A percentile compares a stretch with the other conserved stretches of the same genome.
phyloP scores from a whole-genome alignment of 495 filamentous ascomycete genomes.

The Geoglossum glabrum region DNA sequence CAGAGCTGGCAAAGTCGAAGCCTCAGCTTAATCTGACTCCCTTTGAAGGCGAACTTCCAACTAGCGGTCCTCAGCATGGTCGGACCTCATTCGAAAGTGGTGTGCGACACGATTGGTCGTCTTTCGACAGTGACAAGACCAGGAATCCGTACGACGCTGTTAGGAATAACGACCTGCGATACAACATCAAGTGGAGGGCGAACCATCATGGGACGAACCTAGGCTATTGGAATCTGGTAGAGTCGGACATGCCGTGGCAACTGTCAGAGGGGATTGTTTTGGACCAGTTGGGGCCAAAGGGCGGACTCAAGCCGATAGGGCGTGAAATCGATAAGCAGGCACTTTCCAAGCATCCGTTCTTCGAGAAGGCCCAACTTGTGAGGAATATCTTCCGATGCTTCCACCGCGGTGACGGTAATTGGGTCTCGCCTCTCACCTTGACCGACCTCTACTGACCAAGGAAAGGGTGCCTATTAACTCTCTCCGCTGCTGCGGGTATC shows the following conservation, averaged over 20 bases:
- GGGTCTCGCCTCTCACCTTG: not conserved
- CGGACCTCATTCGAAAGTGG: too few species aligned
- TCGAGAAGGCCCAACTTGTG: slow-evolving; percentile 13
- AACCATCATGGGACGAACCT: slow-evolving; percentile 9
- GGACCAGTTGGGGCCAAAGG: slow-evolving; percentile 8
- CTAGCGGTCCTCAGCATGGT: too few species aligned
- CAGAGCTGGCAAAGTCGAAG: slow-evolving; percentile 7
- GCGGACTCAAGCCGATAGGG: slow-evolving; percentile 9
- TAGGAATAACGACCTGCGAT: slow-evolving; percentile 12
- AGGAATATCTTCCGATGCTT: slow-evolving; percentile 16
- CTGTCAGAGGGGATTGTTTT: slow-evolving; percentile 14
- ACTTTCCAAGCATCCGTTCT: slow-evolving; percentile 13
- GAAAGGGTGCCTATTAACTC: slow-evolving; percentile 11
- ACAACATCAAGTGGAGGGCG: slow-evolving; percentile 14
- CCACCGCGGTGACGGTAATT: slow-evolving; percentile 14
- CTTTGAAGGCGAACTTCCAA: slow-evolving; percentile 13
- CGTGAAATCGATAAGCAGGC: slow-evolving; percentile 9
- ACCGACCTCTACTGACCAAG: not conserved
- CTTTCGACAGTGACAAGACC: too few species aligned
- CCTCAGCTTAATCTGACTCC: slow-evolving; percentile 11
- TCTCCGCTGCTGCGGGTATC: slow-evolving; percentile 15
- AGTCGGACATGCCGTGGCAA: slow-evolving; percentile 15
- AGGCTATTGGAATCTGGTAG: slow-evolving; percentile 7
- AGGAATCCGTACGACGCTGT: too few species aligned
- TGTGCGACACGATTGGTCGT: too few species aligned